A percentile compares a stretch with the other conserved stretches of the same genome.
These are phyloP conservation scores for Mycena citricolor DNA, from an alignment of 1,284 basidiomycete genomes.

Conservation along the genomic window DNA sequence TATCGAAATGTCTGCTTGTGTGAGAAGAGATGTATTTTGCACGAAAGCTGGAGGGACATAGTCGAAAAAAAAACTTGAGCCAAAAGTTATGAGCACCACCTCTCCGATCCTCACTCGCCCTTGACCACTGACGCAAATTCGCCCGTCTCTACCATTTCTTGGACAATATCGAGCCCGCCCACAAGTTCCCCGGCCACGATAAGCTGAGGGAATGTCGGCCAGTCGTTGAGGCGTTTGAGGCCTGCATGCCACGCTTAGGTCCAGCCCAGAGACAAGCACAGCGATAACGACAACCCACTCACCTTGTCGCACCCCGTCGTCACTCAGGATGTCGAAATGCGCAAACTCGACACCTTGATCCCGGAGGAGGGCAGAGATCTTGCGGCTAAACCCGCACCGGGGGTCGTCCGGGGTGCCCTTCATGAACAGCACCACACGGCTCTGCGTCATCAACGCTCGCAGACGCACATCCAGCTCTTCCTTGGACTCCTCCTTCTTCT, in stretches of 20 bases:
- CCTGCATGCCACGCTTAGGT: conserved; percentile 32
- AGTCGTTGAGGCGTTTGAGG: conserved; percentile 73
- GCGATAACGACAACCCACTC: conserved; percentile 19
- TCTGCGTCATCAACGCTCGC: conserved; percentile 66
- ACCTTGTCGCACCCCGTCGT: conserved; percentile 65
- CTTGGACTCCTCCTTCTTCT: conserved; percentile 56
- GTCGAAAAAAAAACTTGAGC: too few relatives aligned
- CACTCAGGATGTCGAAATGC: conserved; percentile 88
- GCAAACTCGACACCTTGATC: conserved; percentile 79
- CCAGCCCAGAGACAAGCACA: not conserved
- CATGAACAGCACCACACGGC: conserved; percentile 91
- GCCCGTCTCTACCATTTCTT: conserved; percentile 53
- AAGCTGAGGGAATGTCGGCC: conserved; percentile 97
- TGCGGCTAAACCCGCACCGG: conserved; percentile 91
- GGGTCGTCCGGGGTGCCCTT: conserved; percentile 88
- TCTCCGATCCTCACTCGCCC: too few relatives aligned
- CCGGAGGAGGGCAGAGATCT: conserved; percentile 81
- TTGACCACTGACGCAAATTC: conserved; percentile 41
- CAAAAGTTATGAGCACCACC: too few relatives aligned
- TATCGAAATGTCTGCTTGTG: too few relatives aligned
- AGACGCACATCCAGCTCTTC: conserved; percentile 69
- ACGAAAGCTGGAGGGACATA: too few relatives aligned
- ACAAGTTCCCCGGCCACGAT: conserved; percentile 94
- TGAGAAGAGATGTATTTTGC: too few relatives aligned
- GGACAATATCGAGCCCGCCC: conserved; percentile 92